Evolutionary conservation across 345 rosid species (phyloP), one percentile per base, ranked within the genome.

Genomic region (Acer yangbiense): DNA sequence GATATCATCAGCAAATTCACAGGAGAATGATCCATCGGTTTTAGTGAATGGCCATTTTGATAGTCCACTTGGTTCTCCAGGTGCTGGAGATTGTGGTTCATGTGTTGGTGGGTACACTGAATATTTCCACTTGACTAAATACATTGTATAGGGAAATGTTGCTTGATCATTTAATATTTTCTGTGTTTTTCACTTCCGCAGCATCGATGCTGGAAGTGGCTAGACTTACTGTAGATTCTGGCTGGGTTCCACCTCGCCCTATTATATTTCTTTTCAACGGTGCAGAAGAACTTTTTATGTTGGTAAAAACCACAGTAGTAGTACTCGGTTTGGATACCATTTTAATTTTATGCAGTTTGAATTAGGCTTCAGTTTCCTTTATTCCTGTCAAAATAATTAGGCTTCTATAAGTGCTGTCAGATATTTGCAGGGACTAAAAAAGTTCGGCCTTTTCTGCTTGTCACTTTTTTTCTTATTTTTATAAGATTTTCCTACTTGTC

Each of bases 81-180:
- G 99, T 78, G 99, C 99, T 80, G 97, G 94, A 66, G 99, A 96
- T 76, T 96, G 99, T 82, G 99, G 87, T 73, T 90, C 99, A 69
- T 94, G 99, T 79, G 98, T 94, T 80, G 99, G 99, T 96, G 75
- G 32, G 98, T 78, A 43, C 20, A 29, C 71, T 54, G 74, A 32
- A 52, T 54, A 64, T 62, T 55, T 61, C 72, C 63, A 63, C 66
- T 32, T 65, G 18, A 43, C 62, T 52, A 55, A 41, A 32, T 74
- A 76, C 76, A 43, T 60, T 67, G 25, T 44, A 25, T 11, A 32
- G 61, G 18, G 18, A 18, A 61, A 60, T 70, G 48, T 55, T 80
- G 48, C 63, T 72, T 62, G 35, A 72, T 71, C 48, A 75, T 18
- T 58, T 66, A 73, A 21, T 82, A 27, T 74, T 79, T 41, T 64